Conservation (phyloP, 306 rosid genomes). For the Calophaca sinica region DNA sequence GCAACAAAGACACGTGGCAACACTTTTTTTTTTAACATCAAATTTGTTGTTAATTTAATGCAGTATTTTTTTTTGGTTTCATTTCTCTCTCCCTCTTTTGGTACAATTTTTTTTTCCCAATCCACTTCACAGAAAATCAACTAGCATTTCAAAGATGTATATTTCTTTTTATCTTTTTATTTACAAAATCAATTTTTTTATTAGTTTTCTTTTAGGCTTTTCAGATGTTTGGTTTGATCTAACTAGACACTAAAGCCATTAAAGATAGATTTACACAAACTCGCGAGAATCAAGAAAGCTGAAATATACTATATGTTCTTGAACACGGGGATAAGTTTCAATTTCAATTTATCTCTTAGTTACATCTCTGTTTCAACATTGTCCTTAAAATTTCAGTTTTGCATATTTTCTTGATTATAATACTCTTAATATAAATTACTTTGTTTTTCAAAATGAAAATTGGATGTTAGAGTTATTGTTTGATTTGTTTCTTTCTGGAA, state of each 20-base stretch:
- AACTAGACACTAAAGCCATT: background rate
- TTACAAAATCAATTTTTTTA: no score
- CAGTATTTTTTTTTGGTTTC: background rate
- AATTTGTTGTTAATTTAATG: constrained; percentile 18
- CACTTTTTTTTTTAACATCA: background rate
- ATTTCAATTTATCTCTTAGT: constrained; percentile 2
- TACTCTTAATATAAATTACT: background rate
- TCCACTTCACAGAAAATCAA: constrained; percentile 18
- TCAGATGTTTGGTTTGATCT: no score
- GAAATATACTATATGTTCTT: background rate
- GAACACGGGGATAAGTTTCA: background rate
- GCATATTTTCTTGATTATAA: constrained; percentile 5
- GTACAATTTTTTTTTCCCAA: background rate
- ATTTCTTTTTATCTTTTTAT: no score
- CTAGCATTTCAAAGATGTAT: constrained; percentile 29
- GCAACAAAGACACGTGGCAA: background rate
- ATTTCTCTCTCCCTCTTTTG: background rate
- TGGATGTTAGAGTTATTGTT: background rate
- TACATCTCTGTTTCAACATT: constrained; percentile 13
- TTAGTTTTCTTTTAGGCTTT: no score
- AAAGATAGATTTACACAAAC: background rate
- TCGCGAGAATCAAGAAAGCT: background rate
- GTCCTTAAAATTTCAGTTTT: constrained; percentile 7
- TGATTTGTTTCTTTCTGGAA: background rate
- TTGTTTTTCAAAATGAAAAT: background rate